These are phyloP conservation scores for Neurospora sp. DNA, from an alignment of 495 filamentous ascomycete genomes.

Conservation along the genomic window DNA sequence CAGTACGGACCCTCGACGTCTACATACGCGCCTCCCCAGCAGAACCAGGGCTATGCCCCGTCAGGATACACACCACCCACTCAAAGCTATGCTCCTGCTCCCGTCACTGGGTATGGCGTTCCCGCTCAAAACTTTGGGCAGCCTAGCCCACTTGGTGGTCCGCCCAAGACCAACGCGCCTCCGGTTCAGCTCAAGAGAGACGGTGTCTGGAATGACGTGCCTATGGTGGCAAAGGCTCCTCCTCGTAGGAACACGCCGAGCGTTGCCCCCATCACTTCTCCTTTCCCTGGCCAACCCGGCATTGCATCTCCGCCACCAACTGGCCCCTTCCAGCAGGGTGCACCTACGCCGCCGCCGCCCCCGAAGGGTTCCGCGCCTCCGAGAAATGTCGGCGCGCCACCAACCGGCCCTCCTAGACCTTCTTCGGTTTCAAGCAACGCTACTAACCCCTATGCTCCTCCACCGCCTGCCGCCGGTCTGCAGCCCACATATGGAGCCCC, in stretches of 20 bases:
- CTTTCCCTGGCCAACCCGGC: slow-evolving; percentile 53
- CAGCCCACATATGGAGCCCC: slow-evolving; percentile 37
- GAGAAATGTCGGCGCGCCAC: slow-evolving; percentile 37
- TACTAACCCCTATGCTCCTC: slow-evolving; percentile 63
- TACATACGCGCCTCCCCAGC: slow-evolving; percentile 22
- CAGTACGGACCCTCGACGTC: slow-evolving; percentile 25
- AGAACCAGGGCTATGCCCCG: background rate
- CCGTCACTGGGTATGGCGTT: slow-evolving; percentile 23
- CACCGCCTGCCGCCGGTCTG: slow-evolving; percentile 25
- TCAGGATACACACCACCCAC: background rate
- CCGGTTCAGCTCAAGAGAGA: slow-evolving; percentile 61
- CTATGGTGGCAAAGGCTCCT: slow-evolving; percentile 69
- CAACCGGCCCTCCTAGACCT: slow-evolving; percentile 40
- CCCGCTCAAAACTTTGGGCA: slow-evolving; percentile 15
- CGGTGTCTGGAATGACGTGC: slow-evolving; percentile 90
- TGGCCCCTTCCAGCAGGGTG: slow-evolving; percentile 20
- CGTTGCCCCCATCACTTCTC: slow-evolving; percentile 47
- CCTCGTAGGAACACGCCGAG: slow-evolving; percentile 62
- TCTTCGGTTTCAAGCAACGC: slow-evolving; percentile 57
- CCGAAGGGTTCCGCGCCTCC: slow-evolving; percentile 45
- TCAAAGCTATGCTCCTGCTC: slow-evolving; percentile 17
- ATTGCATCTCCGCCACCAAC: slow-evolving; percentile 39
- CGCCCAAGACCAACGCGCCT: slow-evolving; percentile 46
- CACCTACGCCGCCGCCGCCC: slow-evolving; percentile 41
- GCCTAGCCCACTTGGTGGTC: slow-evolving; percentile 10